Base-by-base conservation (phyloP, 495 filamentous ascomycete species). In the Xylaria grammica region DNA sequence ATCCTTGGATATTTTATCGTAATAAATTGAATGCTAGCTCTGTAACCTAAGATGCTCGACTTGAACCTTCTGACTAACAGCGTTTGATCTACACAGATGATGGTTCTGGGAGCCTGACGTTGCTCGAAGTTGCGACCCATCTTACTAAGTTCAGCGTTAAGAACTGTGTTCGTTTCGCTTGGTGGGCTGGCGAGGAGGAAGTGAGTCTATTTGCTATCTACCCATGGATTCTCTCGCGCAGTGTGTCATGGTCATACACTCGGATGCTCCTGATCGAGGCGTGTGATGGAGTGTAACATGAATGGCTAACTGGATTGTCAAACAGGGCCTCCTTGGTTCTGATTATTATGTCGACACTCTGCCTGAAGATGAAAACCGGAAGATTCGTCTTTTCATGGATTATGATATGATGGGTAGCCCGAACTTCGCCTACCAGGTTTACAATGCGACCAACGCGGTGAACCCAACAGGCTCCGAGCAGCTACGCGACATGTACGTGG, bases 381-480 rank as follows among this genome's bases (percentile, higher is more conserved):
- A 84, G 72, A 86, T 86, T 60, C 79, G 82, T 3, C 74, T 86
- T 29, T 85, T 84, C 65, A 85, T 87, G 78, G 84, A 87, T 68
- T 86, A 85, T 66, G 84, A 87, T 65, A 87, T 87, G 84, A 74
- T 87, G 65, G 84, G 77, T 15, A 82, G 77, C 56, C 84, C 80
- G 32, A 85, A 84, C 69, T 85, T 78, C 62, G 83, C 81, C 19
- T 83, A 83, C 56, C 83, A 85, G 67, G 73, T 85, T n/a, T 85
- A 81, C 67, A 73, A 79, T 38, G 73, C 80, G 15, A 74, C 75
- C 10, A 77, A 85, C 66, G 75, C 74, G 0, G 73, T 66, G 20
- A 84, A 83, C 67, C 83, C 83, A 0, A 69, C 62, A 10, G 83
- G 83, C 34, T 84, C 81, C 2, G 73, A 84, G 69, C 72, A 81